A percentile compares a stretch with the other conserved stretches of the same genome.
Evolutionary conservation across 2,329 filamentous ascomycete genomes (phyloP).

Genomic region (Furcasterigmium sp.): DNA sequence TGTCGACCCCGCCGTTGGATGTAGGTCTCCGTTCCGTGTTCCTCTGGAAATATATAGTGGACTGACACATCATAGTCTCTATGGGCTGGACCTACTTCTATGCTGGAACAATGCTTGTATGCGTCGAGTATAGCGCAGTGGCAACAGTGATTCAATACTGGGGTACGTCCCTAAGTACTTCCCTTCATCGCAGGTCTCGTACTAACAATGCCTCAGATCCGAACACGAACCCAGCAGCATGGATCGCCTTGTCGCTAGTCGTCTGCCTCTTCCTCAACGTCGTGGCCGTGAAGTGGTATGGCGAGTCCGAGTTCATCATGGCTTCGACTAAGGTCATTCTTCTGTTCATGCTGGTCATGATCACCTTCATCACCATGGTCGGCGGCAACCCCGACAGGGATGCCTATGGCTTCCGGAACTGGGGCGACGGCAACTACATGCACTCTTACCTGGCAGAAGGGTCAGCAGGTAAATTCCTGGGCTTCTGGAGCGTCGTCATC

Average conservation of each 20-base stretch:
- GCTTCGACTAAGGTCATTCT: conserved; percentile 47
- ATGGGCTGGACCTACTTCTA: conserved; percentile 43
- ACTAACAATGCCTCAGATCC: conserved; percentile 47
- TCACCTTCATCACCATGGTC: conserved; percentile 64
- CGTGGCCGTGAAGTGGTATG: conserved; percentile 37
- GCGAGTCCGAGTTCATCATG: conserved; percentile 46
- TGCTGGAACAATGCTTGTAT: conserved; percentile 38
- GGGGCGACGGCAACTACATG: conserved; percentile 29
- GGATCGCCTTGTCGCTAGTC: conserved; percentile 41
- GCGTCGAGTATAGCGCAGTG: conserved; percentile 37
- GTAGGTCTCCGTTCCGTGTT: too few relatives aligned
- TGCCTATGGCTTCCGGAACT: conserved; percentile 49
- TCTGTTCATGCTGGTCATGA: conserved; percentile 51
- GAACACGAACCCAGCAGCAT: conserved; percentile 38
- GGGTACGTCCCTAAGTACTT: conserved; percentile 9
- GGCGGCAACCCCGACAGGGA: conserved; percentile 58
- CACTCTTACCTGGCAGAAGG: conserved; percentile 33
- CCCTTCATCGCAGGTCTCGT: background rate
- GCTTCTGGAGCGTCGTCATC: conserved; percentile 51
- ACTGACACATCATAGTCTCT: conserved; percentile 23
- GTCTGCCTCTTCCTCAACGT: conserved; percentile 42
- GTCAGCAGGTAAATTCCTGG: conserved; percentile 55
- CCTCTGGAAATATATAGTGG: too few relatives aligned
- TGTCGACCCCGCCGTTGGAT: conserved; percentile 52
- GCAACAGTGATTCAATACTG: conserved; percentile 40